These are phyloP conservation scores for Blakeslea trispora DNA, from an alignment of 371 early-diverging fungal species.

Conservation along the genomic window DNA sequence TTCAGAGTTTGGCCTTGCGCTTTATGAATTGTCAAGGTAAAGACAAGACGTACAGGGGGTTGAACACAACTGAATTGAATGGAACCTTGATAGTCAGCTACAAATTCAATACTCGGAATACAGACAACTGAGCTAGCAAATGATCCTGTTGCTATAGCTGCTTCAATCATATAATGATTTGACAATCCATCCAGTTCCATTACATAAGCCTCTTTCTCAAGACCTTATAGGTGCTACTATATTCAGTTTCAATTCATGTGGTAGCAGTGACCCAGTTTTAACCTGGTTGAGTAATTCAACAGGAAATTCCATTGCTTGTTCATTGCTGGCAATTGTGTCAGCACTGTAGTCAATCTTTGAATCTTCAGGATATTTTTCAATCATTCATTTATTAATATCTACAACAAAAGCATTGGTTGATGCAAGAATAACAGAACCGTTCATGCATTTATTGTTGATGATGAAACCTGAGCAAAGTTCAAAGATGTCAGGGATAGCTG, in stretches of 20 bases:
- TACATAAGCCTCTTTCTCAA: background rate
- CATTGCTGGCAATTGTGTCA: background rate
- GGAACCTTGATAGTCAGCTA: too few relatives aligned
- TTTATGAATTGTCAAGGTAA: too few relatives aligned
- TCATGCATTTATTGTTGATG: background rate
- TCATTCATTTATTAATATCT: background rate
- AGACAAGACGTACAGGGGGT: too few relatives aligned
- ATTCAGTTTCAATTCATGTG: background rate
- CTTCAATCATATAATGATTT: too few relatives aligned
- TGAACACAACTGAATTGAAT: too few relatives aligned
- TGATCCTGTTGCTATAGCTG: too few relatives aligned
- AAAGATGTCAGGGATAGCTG: too few relatives aligned
- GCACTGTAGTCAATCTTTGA: background rate
- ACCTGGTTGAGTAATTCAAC: background rate
- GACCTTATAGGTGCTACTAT: background rate
- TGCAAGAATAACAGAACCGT: background rate
- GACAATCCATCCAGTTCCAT: background rate
- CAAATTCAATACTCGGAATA: too few relatives aligned
- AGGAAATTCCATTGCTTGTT: background rate
- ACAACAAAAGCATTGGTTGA: background rate
- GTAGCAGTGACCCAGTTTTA: background rate
- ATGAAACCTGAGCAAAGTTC: too few relatives aligned
- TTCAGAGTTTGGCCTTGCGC: too few relatives aligned
- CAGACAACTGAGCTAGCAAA: too few relatives aligned
- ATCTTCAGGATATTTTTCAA: background rate